Percentiles rank a stretch among this genome's conserved stretches.
phyloP scores from a whole-genome alignment of 2,329 filamentous ascomycete genomes.

The Trichoderma endophyticum region DNA sequence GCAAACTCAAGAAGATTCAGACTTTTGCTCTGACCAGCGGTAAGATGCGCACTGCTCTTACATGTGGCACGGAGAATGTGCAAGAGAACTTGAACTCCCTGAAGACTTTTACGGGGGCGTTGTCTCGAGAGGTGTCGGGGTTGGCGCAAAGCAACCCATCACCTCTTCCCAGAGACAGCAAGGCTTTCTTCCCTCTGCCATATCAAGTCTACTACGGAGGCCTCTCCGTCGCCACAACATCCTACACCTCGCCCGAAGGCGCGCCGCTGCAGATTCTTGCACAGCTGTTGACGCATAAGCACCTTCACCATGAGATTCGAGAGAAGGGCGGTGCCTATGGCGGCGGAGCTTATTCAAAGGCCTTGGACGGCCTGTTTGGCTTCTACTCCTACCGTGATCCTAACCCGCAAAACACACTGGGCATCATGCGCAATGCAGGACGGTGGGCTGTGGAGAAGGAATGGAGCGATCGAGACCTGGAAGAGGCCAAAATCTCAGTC shows the following conservation, averaged over 20 bases:
- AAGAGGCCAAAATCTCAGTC: slow-evolving; percentile 92
- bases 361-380: slow-evolving; percentile 80
- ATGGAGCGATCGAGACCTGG: slow-evolving; percentile 82
- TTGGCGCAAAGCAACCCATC: slow-evolving; percentile 30
- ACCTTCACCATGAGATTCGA: slow-evolving; percentile 93
- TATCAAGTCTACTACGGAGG: slow-evolving; percentile 97
- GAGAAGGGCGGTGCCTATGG: slow-evolving; percentile 98
- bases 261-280: slow-evolving; percentile 84
- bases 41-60: slow-evolving; percentile 75
- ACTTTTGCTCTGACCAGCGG: slow-evolving; percentile 67
- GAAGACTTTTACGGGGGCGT: slow-evolving; percentile 60
- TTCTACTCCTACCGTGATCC: slow-evolving; percentile 98
- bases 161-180: slow-evolving; percentile 51
- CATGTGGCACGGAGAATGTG: slow-evolving; percentile 75
- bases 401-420: slow-evolving; percentile 83
- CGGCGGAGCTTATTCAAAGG: slow-evolving; percentile 78
- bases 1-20: slow-evolving; percentile 83
- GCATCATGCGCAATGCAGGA: slow-evolving; percentile 79
- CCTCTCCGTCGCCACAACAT: slow-evolving; percentile 75
- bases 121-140: slow-evolving; percentile 38
- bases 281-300: slow-evolving; percentile 91
- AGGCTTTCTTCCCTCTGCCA: slow-evolving; percentile 88
- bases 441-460: slow-evolving; percentile 75
- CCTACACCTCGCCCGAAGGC: slow-evolving; percentile 72
- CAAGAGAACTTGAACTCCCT: slow-evolving; percentile 68